Conservation (phyloP, 2,329 filamentous ascomycete genomes). For the Domatiomyces globalis region DNA sequence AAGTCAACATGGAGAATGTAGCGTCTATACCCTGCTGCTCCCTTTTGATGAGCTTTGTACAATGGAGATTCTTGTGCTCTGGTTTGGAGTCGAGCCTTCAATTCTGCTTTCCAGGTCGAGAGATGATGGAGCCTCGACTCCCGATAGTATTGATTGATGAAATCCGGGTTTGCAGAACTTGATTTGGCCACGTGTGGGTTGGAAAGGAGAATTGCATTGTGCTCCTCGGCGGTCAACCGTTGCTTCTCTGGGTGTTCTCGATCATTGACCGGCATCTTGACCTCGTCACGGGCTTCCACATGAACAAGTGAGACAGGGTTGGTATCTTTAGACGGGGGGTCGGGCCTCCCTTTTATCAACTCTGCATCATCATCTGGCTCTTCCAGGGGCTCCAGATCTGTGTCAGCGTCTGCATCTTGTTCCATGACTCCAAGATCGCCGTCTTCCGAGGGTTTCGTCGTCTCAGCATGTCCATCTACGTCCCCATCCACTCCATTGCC, state of each 20-base stretch:
- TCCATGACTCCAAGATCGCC: background rate
- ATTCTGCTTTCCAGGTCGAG: conserved; percentile 88
- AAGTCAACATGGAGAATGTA: conserved; percentile 96
- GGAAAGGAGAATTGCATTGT: conserved; percentile 70
- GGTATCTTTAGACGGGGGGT: background rate
- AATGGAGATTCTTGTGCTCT: conserved; percentile 51
- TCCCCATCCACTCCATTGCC: background rate
- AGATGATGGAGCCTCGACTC: conserved; percentile 91
- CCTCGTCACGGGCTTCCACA: too few relatives aligned
- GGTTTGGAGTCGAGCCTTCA: conserved; percentile 77
- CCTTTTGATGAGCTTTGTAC: conserved; percentile 36
- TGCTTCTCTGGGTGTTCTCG: conserved; percentile 17
- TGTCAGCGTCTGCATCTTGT: background rate
- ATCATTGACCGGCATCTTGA: background rate
- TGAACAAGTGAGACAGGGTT: too few relatives aligned
- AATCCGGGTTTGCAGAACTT: conserved; percentile 82
- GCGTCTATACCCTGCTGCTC: conserved; percentile 49
- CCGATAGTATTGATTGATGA: conserved; percentile 85
- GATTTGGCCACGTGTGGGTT: conserved; percentile 79
- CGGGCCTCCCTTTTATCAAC: background rate
- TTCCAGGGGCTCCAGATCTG: background rate
- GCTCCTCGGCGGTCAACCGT: conserved; percentile 70
- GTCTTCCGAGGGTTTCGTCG: background rate
- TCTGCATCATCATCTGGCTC: background rate
- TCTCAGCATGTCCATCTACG: background rate